Evolutionary conservation across 2,329 filamentous ascomycete genomes (phyloP).

Genomic region (Cladosporium sp.): DNA sequence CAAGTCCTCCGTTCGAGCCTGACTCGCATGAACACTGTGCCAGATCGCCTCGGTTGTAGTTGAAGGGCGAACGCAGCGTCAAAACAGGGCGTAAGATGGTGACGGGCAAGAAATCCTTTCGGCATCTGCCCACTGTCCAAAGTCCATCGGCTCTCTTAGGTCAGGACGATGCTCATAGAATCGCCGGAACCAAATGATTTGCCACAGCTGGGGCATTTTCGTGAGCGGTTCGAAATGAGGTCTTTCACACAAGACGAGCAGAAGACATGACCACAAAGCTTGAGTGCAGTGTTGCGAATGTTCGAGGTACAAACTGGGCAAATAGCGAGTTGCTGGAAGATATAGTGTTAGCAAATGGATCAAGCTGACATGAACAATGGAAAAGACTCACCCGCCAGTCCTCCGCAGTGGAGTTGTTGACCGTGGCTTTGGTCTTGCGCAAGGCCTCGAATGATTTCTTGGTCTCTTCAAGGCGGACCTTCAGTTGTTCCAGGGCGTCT

Average conservation of each 20-base stretch:
- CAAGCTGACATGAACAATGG: not conserved
- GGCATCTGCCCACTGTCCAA: not conserved
- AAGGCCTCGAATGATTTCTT: constrained; percentile 83
- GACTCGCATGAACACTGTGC: not conserved
- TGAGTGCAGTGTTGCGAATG: constrained; percentile 91
- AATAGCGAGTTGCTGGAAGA: constrained; percentile 67
- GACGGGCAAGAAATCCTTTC: not conserved
- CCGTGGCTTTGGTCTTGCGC: constrained; percentile 71
- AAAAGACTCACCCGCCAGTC: constrained; percentile 61
- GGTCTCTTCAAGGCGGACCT: constrained; percentile 72
- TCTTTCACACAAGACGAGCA: constrained; percentile 89
- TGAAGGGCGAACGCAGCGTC: not conserved
- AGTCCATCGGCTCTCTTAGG: constrained; percentile 24
- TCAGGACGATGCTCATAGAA: constrained; percentile 63
- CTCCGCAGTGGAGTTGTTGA: constrained; percentile 75
- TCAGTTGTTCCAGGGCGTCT: constrained; percentile 75
- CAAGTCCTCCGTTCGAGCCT: not conserved
- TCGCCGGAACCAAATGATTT: constrained; percentile 90
- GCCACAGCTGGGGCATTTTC: constrained; percentile 94
- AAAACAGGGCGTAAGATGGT: not conserved
- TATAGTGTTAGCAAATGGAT: constrained; percentile 1
- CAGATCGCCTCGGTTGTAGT: not conserved
- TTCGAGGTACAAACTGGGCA: constrained; percentile 91
- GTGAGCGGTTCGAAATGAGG: constrained; percentile 81
- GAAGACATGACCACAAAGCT: constrained; percentile 93